Percentiles rank a stretch among this genome's conserved stretches.
These are phyloP conservation scores for Naematelia encephala DNA, from an alignment of 768 basidiomycete species.

Conservation along the genomic window DNA sequence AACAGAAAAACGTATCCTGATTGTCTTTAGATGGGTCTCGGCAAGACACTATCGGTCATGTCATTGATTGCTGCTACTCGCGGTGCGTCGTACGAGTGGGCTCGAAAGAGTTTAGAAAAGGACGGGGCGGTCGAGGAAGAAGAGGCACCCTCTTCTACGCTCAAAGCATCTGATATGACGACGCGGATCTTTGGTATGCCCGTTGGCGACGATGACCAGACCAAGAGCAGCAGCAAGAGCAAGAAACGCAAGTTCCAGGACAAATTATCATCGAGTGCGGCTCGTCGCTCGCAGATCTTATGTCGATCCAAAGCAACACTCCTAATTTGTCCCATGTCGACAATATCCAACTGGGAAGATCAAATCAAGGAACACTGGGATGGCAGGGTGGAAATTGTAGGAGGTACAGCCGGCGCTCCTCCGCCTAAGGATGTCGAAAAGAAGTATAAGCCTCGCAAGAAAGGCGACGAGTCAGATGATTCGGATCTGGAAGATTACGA, in stretches of 20 bases:
- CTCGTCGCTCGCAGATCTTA: constrained; percentile 33
- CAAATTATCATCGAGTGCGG: constrained; percentile 15
- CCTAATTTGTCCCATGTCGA: constrained; percentile 94
- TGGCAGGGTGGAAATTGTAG: constrained; percentile 76
- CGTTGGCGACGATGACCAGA: constrained; percentile 27
- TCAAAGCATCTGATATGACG: constrained; percentile 30
- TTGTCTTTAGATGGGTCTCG: constrained; percentile 80
- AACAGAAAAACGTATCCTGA: constrained; percentile 12
- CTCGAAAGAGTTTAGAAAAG: constrained; percentile 53
- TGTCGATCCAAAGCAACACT: constrained; percentile 78
- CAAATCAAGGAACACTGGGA: constrained; percentile 97
- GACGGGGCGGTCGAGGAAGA: constrained; percentile 41
- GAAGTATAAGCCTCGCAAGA: constrained; percentile 39
- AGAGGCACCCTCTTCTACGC: constrained; percentile 11
- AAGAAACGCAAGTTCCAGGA: constrained; percentile 69
- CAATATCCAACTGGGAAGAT: constrained; percentile 98
- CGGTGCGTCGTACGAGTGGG: constrained; percentile 65
- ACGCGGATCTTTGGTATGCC: constrained; percentile 81
- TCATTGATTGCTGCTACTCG: constrained; percentile 88
- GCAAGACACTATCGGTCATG: constrained; percentile 94
- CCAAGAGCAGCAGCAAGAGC: constrained; percentile 55
- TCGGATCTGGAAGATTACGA: constrained; percentile 51
- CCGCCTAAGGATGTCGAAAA: constrained; percentile 30
- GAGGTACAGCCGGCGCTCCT: constrained; percentile 59
- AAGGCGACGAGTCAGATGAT: constrained; percentile 23